These are phyloP conservation scores for Pulveroboletus ravenelii DNA, from an alignment of 768 basidiomycete species.

Conservation along the genomic window DNA sequence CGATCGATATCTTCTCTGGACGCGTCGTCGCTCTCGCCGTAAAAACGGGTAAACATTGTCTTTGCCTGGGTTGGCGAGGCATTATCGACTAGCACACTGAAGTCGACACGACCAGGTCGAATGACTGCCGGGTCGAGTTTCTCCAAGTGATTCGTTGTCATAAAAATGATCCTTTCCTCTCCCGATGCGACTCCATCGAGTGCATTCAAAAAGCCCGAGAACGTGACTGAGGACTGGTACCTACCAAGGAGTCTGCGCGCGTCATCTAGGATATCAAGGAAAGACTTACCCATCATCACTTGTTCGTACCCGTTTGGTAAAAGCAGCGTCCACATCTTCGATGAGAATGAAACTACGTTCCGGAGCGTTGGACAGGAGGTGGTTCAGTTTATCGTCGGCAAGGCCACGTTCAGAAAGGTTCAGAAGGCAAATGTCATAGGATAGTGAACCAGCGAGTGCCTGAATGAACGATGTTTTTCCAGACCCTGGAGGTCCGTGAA, in stretches of 20 bases:
- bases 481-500: constrained; percentile 95
- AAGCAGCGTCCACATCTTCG: constrained; percentile 96
- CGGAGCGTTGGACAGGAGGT: constrained; percentile 87
- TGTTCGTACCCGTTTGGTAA: constrained; percentile 87
- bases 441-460: constrained; percentile 86
- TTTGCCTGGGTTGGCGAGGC: constrained; percentile 78
- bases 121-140: constrained; percentile 91
- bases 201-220: constrained; percentile 96
- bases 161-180: constrained; percentile 96
- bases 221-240: constrained; percentile 93
- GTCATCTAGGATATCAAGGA: not conserved
- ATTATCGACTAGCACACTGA: constrained; percentile 79
- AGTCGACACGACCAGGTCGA: constrained; percentile 91
- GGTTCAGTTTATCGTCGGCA: constrained; percentile 93
- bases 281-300: constrained; percentile 81
- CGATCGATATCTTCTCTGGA: constrained; percentile 35
- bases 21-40: constrained; percentile 45
- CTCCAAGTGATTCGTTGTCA: constrained; percentile 97
- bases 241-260: constrained; percentile 37
- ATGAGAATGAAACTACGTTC: constrained; percentile 93
- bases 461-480: constrained; percentile 99
- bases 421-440: constrained; percentile 93
- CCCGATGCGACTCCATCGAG: constrained; percentile 97
- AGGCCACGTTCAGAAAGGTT: constrained; percentile 95
- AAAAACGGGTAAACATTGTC: constrained; percentile 79